Evolutionary conservation across 345 rosid species (phyloP), one percentile per base, ranked within the genome.

Genomic region (Pseudoturritis turrita): DNA sequence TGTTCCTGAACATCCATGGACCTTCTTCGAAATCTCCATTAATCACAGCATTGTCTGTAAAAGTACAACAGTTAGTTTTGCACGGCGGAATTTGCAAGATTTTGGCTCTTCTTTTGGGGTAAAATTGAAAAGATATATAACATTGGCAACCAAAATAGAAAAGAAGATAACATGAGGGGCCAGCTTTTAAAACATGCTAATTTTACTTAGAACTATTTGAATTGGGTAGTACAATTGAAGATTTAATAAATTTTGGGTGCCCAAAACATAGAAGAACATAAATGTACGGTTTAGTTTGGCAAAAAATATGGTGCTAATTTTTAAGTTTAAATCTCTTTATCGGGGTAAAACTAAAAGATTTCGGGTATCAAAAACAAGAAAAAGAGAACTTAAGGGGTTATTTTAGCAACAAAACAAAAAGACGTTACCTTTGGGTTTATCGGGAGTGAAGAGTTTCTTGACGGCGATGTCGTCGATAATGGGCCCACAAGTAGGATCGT

Each of bases 401-500:
- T 9, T 21, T 8, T 39, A 11, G n/a, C n/a, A n/a, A n/a, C n/a
- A 43, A 13, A 12, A 36, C 0, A 29, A 4, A 28, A 19, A 13
- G 21, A 31, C 21, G 44, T 17, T 65, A 90, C 98, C 92, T 87
- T 88, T 87, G 77, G 88, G 83, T 44, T 61, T 86, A 65, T 82
- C 83, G 36, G 98, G 98, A 13, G 73, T 35, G 67, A 87, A 85
- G 56, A 93, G 90, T 76, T 90, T 93, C 80, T 93, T 93, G 68
- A 93, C 75, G 5, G 98, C 89, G 2, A 93, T 66, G 49, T 90
- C 89, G 36, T 93, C 98, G 10, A 93, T 85, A 65, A 93, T 89
- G 51, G 98, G 98, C 4, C 98, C 98, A 74, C 98, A 93, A 1
- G 96, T 83, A 10, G 98, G 97, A 82, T 93, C 98, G n/a, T 93